A percentile compares a stretch with the other conserved stretches of the same genome.
phyloP scores from a whole-genome alignment of 345 rosid species.

The Euphorbia lathyris region DNA sequence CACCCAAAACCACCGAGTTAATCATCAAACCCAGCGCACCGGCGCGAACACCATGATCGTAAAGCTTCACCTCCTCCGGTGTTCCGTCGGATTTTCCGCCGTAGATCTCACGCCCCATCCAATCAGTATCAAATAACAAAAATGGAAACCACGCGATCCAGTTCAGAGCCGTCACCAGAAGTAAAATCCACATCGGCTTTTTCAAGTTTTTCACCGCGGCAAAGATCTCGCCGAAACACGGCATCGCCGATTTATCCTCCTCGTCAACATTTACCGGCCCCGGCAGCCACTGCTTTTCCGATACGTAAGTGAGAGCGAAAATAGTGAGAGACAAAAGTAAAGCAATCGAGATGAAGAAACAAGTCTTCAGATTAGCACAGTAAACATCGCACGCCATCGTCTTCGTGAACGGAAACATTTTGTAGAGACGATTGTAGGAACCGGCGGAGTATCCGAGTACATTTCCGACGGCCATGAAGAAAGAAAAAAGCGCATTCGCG shows the following conservation, averaged over 20 bases:
- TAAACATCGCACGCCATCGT: slow-evolving; percentile 65
- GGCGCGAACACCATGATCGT: slow-evolving; percentile 63
- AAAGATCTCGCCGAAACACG: slow-evolving; percentile 37
- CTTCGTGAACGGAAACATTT: slow-evolving; percentile 58
- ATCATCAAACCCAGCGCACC: slow-evolving; percentile 84
- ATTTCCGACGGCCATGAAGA: slow-evolving; percentile 92
- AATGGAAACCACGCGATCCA: slow-evolving; percentile 96
- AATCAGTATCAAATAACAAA: slow-evolving; percentile 75
- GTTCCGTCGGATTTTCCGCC: slow-evolving; percentile 49
- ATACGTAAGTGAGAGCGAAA: slow-evolving; percentile 44
- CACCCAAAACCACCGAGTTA: slow-evolving; percentile 66
- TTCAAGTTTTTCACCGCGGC: slow-evolving; percentile 48
- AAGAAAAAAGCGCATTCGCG: slow-evolving; percentile 65
- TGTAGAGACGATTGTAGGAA: slow-evolving; percentile 50
- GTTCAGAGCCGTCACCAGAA: slow-evolving; percentile 68
- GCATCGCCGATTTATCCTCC: slow-evolving; percentile 9
- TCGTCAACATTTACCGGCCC: neutral
- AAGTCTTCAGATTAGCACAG: slow-evolving; percentile 86
- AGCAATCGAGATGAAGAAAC: slow-evolving; percentile 64
- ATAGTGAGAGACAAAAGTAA: slow-evolving; percentile 44
- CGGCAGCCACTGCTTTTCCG: slow-evolving; percentile 40
- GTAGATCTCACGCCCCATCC: slow-evolving; percentile 92
- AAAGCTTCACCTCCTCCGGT: slow-evolving; percentile 26
- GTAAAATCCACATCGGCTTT: slow-evolving; percentile 71
- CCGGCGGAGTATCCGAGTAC: slow-evolving; percentile 84